A percentile compares a stretch with the other conserved stretches of the same genome.
Conservation (phyloP, 2,329 filamentous ascomycete genomes). For the Alternaria ventricosa region DNA sequence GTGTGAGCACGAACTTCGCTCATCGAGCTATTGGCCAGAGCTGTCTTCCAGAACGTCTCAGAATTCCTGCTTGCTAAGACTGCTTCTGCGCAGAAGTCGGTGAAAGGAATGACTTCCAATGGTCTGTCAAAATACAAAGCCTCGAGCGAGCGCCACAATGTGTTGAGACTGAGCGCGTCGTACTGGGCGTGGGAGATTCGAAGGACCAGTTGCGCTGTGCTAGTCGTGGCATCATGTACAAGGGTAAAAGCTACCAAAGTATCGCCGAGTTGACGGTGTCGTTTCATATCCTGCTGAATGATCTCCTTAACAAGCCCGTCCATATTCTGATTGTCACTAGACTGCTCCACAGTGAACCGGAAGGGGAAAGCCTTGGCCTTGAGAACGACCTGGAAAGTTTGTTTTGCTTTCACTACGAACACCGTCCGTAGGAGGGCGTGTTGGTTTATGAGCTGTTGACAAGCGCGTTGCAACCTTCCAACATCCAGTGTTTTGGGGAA, state of each 20-base stretch:
- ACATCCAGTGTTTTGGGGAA: neutral
- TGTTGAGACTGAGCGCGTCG: constrained; percentile 2
- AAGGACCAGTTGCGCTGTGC: constrained; percentile 1
- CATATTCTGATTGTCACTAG: neutral
- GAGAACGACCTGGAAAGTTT: constrained; percentile 1
- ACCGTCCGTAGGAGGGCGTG: constrained; percentile 2
- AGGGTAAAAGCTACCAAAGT: neutral
- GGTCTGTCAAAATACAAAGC: neutral
- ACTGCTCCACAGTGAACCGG: neutral
- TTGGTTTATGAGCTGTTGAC: neutral
- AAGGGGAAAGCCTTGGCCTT: neutral
- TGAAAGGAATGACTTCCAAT: neutral
- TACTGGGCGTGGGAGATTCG: constrained; percentile 7
- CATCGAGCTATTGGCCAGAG: neutral
- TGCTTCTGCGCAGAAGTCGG: neutral
- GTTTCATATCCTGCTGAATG: constrained; percentile 3
- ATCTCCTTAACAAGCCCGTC: neutral
- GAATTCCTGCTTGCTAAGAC: neutral
- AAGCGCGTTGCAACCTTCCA: neutral
- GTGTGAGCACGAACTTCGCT: neutral
- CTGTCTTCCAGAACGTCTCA: neutral
- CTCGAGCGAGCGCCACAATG: constrained; percentile 4
- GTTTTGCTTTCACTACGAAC: neutral
- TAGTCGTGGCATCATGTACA: neutral
- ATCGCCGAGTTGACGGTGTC: neutral